phyloP scores from a whole-genome alignment of 305 asterid genomes.

The Fraxinus angustifolia region DNA sequence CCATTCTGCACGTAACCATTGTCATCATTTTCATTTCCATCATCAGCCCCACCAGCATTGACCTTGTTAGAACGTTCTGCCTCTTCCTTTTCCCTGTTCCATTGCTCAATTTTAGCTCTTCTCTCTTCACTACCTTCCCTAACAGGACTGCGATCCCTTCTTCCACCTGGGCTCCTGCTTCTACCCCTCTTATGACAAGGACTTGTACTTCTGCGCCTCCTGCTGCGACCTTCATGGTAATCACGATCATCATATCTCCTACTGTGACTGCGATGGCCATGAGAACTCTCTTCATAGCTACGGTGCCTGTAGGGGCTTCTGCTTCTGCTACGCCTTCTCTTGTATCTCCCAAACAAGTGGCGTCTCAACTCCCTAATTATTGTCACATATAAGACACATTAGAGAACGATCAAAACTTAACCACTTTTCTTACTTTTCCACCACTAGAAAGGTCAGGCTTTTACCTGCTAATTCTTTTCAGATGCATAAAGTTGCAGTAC shows the following conservation, averaged over 20 bases:
- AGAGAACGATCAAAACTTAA: neutral
- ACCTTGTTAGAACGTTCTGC: constrained; percentile 44
- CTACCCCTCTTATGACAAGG: constrained; percentile 61
- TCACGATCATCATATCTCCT: constrained; percentile 72
- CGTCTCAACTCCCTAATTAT: constrained; percentile 72
- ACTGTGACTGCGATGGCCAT: constrained; percentile 58
- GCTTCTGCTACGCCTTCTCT: constrained; percentile 67
- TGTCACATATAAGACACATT: neutral
- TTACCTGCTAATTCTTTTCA: constrained; percentile 86
- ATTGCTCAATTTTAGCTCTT: constrained; percentile 85
- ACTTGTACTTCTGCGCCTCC: constrained; percentile 61
- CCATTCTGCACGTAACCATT: constrained; percentile 30
- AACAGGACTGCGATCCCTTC: constrained; percentile 62
- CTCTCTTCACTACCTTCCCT: constrained; percentile 98
- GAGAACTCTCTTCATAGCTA: constrained; percentile 75
- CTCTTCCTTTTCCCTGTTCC: constrained; percentile 92
- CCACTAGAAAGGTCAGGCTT: neutral
- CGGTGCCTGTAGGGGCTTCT: constrained; percentile 74
- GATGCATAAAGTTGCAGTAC: constrained; percentile 96
- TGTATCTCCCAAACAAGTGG: constrained; percentile 71
- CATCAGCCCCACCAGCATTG: constrained; percentile 24
- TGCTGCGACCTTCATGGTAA: constrained; percentile 67
- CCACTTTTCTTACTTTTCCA: neutral
- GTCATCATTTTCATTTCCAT: constrained; percentile 30
- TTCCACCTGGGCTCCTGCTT: constrained; percentile 68